Evolutionary conservation across 345 rosid genomes (phyloP).

Genomic region (Turritis glabra): DNA sequence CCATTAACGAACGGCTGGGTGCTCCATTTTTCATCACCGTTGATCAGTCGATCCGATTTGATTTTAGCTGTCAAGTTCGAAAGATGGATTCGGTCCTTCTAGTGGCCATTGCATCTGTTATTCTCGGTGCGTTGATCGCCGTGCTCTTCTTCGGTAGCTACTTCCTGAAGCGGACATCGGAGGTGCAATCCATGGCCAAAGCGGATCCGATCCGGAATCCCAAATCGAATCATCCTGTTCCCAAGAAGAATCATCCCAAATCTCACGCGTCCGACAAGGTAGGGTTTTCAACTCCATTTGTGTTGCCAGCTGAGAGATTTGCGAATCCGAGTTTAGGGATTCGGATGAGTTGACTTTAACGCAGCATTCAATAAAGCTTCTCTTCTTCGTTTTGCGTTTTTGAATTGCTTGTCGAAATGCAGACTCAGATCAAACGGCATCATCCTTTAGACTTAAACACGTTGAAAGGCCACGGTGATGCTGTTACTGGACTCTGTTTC

Average conservation of each 20-base stretch:
- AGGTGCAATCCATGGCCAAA: constrained; percentile 63
- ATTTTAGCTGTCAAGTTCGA: not conserved
- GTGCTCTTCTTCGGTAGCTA: constrained; percentile 74
- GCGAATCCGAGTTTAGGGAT: constrained; percentile 18
- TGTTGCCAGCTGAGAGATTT: not conserved
- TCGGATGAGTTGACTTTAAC: constrained; percentile 4
- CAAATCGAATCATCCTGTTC: constrained; percentile 44
- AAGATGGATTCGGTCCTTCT: constrained; percentile 65
- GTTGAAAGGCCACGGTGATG: constrained; percentile 92
- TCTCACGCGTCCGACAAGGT: constrained; percentile 70
- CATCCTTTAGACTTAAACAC: constrained; percentile 95
- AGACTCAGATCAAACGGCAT: constrained; percentile 80
- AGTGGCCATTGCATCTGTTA: constrained; percentile 52
- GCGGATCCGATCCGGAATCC: constrained; percentile 62
- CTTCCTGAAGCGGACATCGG: constrained; percentile 75
- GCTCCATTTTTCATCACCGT: constrained; percentile 8
- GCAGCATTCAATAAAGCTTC: not conserved
- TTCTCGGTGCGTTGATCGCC: constrained; percentile 69
- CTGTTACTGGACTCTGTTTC: constrained; percentile 79
- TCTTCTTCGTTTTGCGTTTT: not conserved
- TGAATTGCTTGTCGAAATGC: constrained; percentile 9
- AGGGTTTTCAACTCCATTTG: not conserved
- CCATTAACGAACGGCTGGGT: constrained; percentile 17
- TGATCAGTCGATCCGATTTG: constrained; percentile 1
- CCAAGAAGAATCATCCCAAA: constrained; percentile 67